phyloP scores from a whole-genome alignment of 2,329 filamentous ascomycete genomes.

The Penicillium sclerotiorum region DNA sequence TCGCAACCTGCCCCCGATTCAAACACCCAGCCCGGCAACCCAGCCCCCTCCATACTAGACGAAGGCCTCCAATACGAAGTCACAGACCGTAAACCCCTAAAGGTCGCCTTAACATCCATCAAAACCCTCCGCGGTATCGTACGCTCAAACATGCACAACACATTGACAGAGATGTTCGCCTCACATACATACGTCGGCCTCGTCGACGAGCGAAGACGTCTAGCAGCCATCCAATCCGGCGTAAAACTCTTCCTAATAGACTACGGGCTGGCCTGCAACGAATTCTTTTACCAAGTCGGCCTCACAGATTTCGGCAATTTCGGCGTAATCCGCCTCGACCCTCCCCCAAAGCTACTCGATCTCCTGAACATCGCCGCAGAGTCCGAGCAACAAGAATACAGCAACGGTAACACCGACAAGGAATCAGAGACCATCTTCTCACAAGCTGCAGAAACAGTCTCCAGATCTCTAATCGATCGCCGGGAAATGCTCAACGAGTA shows the following conservation, averaged over 20 bases:
- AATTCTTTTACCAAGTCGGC: conserved; percentile 95
- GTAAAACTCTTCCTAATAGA: conserved; percentile 91
- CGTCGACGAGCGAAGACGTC: conserved; percentile 80
- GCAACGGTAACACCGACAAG: conserved; percentile 19
- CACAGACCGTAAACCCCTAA: conserved; percentile 67
- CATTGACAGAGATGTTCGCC: conserved; percentile 82
- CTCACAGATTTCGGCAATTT: conserved; percentile 97
- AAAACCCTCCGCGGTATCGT: conserved; percentile 82
- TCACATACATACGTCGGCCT: conserved; percentile 91
- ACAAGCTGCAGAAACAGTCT: conserved; percentile 67
- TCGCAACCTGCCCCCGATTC: conserved; percentile 29
- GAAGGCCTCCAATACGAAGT: conserved; percentile 71
- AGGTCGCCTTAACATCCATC: conserved; percentile 78
- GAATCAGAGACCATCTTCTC: conserved; percentile 59
- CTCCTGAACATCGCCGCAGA: conserved; percentile 74
- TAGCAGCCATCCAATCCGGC: conserved; percentile 91
- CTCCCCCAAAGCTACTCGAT: conserved; percentile 70
- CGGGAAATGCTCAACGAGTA: conserved; percentile 91
- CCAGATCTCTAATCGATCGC: conserved; percentile 69
- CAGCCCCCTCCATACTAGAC: conserved; percentile 24
- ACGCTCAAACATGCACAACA: conserved; percentile 78
- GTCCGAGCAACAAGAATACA: conserved; percentile 61
- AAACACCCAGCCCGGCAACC: conserved; percentile 37
- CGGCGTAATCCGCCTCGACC: conserved; percentile 77
- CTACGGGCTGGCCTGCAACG: conserved; percentile 81